Evolutionary conservation across 768 basidiomycete species (phyloP).

Genomic region (Leccinum disarticulatum): DNA sequence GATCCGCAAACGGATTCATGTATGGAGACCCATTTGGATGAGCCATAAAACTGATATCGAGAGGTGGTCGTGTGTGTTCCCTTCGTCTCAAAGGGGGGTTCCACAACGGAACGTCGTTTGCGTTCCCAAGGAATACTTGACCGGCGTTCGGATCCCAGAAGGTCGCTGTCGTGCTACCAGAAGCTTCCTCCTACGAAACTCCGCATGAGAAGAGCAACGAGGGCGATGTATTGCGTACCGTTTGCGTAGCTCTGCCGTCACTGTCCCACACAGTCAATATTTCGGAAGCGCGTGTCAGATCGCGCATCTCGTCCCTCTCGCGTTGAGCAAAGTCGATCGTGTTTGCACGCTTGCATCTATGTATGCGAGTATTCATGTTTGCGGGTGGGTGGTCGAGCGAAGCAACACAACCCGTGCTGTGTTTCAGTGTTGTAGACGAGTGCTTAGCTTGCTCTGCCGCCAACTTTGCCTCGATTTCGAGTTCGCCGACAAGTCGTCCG

Average conservation of each 20-base stretch:
- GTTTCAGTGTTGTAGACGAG: not conserved
- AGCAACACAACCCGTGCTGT: not conserved
- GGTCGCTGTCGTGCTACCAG: constrained; percentile 38
- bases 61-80: not conserved
- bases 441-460: constrained; percentile 1
- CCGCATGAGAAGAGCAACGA: constrained; percentile 2
- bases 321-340: constrained; percentile 80
- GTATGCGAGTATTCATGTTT: constrained; percentile 18
- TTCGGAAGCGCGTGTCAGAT: constrained; percentile 79
- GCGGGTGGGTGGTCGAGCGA: not conserved
- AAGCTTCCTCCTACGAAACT: constrained; percentile 18
- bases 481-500: constrained; percentile 23
- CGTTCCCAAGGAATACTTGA: constrained; percentile 81
- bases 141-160: constrained; percentile 58
- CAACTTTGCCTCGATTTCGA: constrained; percentile 22
- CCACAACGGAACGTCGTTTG: constrained; percentile 69
- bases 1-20: constrained; percentile 19
- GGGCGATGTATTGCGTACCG: constrained; percentile 4
- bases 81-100: constrained; percentile 24
- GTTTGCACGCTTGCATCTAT: constrained; percentile 41
- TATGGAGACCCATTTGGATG: constrained; percentile 8
- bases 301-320: constrained; percentile 89
- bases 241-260: constrained; percentile 12
- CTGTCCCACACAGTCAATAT: constrained; percentile 53
- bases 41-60: not conserved